Percentiles rank a stretch among this genome's conserved stretches.
These are phyloP conservation scores for Zoysia matrella DNA, from an alignment of 202 grass and related monocot genomes.

Conservation along the genomic window DNA sequence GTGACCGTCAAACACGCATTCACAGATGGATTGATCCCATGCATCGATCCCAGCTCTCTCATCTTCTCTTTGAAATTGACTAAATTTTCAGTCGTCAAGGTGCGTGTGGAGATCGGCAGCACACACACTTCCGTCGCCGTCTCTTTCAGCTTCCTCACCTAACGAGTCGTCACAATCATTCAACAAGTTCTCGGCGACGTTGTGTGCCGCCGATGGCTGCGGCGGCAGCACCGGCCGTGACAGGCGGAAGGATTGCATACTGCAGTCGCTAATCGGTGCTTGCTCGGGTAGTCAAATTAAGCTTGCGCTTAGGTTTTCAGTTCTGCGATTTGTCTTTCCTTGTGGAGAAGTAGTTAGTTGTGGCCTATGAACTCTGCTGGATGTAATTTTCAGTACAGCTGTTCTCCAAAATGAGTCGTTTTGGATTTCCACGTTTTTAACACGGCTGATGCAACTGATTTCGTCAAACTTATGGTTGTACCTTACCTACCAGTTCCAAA, in stretches of 20 bases:
- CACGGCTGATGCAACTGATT: conserved; percentile 6
- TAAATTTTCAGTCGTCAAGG: background rate
- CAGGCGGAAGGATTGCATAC: conserved; percentile 35
- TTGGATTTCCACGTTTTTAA: background rate
- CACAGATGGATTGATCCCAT: conserved; percentile 9
- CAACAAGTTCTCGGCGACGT: background rate
- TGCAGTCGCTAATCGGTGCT: background rate
- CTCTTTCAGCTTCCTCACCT: conserved; percentile 35
- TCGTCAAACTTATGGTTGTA: conserved; percentile 37
- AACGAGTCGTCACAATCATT: conserved; percentile 1
- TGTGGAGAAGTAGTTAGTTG: background rate
- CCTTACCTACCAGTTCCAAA: conserved; percentile 35
- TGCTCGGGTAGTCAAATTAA: conserved; percentile 18
- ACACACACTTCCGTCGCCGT: conserved; percentile 3
- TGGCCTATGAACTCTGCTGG: background rate
- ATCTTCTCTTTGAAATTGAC: conserved; percentile 21
- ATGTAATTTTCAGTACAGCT: conserved; percentile 35
- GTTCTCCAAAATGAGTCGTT: background rate
- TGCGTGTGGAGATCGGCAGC: conserved; percentile 40
- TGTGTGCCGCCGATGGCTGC: conserved; percentile 10
- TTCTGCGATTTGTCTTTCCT: background rate
- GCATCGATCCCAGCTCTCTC: background rate
- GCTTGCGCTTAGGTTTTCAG: background rate
- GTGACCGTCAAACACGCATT: conserved; percentile 33
- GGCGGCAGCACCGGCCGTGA: conserved; percentile 41